These are phyloP conservation scores for Collybia sp. DNA, from an alignment of 768 basidiomycete genomes.

Conservation along the genomic window DNA sequence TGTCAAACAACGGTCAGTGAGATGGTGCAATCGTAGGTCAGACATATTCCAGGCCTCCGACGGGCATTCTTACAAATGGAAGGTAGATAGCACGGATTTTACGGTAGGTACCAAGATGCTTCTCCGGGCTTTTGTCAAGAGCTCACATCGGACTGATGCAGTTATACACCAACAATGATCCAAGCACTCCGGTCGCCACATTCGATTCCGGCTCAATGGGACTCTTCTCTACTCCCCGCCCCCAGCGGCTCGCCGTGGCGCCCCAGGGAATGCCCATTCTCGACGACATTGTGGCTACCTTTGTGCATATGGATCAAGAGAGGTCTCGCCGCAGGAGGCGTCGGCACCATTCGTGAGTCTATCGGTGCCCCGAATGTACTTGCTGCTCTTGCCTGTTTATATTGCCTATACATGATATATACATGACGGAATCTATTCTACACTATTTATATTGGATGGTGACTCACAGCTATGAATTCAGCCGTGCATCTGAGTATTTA, in stretches of 20 bases:
- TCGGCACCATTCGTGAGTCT: too few species aligned
- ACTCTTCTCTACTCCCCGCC: constrained; percentile 5
- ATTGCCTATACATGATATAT: too few species aligned
- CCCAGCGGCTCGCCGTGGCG: constrained; percentile 17
- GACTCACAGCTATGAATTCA: too few species aligned
- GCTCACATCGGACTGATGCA: too few species aligned
- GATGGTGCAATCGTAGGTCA: too few species aligned
- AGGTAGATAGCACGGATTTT: background rate
- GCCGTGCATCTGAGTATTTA: too few species aligned
- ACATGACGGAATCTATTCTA: too few species aligned
- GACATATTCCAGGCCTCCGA: constrained; percentile 7
- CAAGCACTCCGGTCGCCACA: constrained; percentile 1
- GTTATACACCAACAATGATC: background rate
- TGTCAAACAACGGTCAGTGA: too few species aligned
- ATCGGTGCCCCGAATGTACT: too few species aligned
- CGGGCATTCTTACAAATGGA: constrained; percentile 9
- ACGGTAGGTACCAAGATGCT: background rate
- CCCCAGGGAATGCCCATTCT: constrained; percentile 22
- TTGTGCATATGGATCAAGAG: constrained; percentile 24
- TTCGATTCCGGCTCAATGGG: constrained; percentile 2
- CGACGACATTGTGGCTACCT: constrained; percentile 30
- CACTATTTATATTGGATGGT: too few species aligned
- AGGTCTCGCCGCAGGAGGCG: too few species aligned
- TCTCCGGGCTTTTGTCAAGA: background rate
- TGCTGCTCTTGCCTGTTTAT: too few species aligned